Evolutionary conservation across 768 basidiomycete species (phyloP).

Genomic region (Collybia sp.): DNA sequence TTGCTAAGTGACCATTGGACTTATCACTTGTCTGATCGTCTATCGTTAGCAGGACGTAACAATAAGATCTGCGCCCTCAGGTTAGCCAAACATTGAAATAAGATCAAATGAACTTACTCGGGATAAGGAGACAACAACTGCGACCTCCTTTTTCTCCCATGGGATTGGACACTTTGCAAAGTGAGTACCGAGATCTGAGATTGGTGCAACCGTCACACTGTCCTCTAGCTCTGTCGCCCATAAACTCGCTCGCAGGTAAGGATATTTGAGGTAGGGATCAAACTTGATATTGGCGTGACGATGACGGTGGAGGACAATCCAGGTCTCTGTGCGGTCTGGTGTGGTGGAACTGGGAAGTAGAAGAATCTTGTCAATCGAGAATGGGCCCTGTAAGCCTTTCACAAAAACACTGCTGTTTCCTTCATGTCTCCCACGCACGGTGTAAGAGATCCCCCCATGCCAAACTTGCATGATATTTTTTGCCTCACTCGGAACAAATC

Average conservation of each 20-base stretch:
- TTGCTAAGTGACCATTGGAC: too few relatives aligned
- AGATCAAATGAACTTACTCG: background rate
- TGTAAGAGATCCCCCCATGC: background rate
- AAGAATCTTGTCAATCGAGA: background rate
- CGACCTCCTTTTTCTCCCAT: conserved; percentile 3
- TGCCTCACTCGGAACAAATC: background rate
- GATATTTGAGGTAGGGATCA: conserved; percentile 3
- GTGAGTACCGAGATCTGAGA: conserved; percentile 1
- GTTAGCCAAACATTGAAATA: too few relatives aligned
- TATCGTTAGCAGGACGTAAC: too few relatives aligned
- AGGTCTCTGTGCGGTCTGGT: background rate
- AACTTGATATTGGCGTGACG: background rate
- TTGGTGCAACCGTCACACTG: background rate
- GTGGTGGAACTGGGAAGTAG: background rate
- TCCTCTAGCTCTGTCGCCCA: conserved; percentile 1
- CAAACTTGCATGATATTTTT: background rate
- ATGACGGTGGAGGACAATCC: conserved; percentile 2
- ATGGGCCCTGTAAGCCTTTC: background rate
- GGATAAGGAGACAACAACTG: conserved; percentile 1
- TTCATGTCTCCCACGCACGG: background rate
- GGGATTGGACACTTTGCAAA: conserved; percentile 3
- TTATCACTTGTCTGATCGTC: too few relatives aligned
- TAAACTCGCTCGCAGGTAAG: conserved; percentile 4
- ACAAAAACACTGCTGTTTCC: background rate
- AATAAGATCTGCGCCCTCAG: too few relatives aligned